Base-by-base conservation (phyloP, 208 protist genomes). In the Blastocrithidia nonstop region DNA sequence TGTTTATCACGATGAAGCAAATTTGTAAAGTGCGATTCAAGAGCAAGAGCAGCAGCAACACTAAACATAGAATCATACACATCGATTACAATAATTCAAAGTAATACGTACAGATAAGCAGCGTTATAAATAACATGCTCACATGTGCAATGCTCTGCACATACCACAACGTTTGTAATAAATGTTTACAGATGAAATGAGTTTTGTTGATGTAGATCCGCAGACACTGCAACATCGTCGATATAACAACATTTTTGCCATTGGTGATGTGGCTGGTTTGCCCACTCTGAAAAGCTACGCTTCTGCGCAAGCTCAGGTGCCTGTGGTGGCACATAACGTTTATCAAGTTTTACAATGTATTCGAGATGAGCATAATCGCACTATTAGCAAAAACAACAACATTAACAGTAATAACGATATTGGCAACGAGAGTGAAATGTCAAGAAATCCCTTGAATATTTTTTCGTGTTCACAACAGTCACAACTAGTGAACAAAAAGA, bases 251-350 rank as follows among this genome's bases (percentile, higher is more conserved):
- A 71, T 93, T 19, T 93, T 93, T 55, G 79, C 76, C 28, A 15
- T 93, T 16, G 84, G 84, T 29, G 84, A 93, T 48, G 71, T 65
- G 24, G 84, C 84, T 9, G 84, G 71, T 11, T 45, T 93, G 21
- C 75, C 78, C 13, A 84, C 71, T 3, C 36, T 70, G 28, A 87
- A 87, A 50, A 77, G 79, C 48, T 93, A 93, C 65, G 77, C 71
- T 25, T 66, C 76, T 17, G 66, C 55, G 1, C 76, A 73, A 28
- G 57, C 79, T 19, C 84, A 93, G 59, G 76, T 83, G 13, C 79
- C 71, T 1, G 76, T 93, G 17, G 79, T 93, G 11, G 60, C 61
- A 41, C 76, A 87, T 56, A 93, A 93, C 59, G 68, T 89, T 6
- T 40, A 39, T 26, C 73, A 85, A 45, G 43, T 69, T n/a, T n/a